Percentiles rank a stretch among this genome's conserved stretches.
phyloP scores from a whole-genome alignment of 2,329 filamentous ascomycete genomes.

The Botrytis cinerea region DNA sequence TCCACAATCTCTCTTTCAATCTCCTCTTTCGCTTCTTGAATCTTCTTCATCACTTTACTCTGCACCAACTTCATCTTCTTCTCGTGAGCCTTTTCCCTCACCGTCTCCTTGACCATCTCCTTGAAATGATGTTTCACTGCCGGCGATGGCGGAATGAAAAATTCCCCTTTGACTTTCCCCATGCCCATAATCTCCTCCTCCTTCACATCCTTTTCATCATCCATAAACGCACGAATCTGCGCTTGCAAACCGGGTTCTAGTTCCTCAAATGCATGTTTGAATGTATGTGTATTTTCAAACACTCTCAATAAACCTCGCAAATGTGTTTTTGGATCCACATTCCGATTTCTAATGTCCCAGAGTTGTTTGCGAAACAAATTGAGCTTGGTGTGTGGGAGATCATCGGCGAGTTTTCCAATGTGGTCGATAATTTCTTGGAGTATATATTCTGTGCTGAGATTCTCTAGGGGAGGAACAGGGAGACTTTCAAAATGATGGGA shows the following conservation, averaged over 20 bases:
- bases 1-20: slow-evolving; percentile 9
- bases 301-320: slow-evolving; percentile 41
- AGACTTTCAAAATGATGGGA: slow-evolving; percentile 25
- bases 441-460: slow-evolving; percentile 38
- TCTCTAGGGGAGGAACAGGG: slow-evolving; percentile 31
- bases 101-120: slow-evolving; percentile 26
- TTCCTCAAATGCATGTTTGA: slow-evolving; percentile 36
- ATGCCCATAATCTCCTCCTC: slow-evolving; percentile 34
- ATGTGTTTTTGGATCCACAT: slow-evolving; percentile 40
- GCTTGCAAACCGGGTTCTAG: slow-evolving; percentile 38
- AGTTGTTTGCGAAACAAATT: slow-evolving; percentile 38
- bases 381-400: slow-evolving; percentile 37
- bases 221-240: slow-evolving; percentile 41
- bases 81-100: not conserved
- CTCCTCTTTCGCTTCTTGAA: slow-evolving; percentile 18
- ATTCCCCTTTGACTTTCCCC: slow-evolving; percentile 30
- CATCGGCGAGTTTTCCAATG: slow-evolving; percentile 36
- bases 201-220: slow-evolving; percentile 31
- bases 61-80: not conserved
- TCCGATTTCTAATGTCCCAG: slow-evolving; percentile 37
- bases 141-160: slow-evolving; percentile 41
- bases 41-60: slow-evolving; percentile 24
- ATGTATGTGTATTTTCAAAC: slow-evolving; percentile 40
- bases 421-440: slow-evolving; percentile 43
- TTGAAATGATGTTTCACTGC: slow-evolving; percentile 42